Evolutionary conservation across 176 grass and related monocot species (phyloP).

Genomic region (Stipa capillata): DNA sequence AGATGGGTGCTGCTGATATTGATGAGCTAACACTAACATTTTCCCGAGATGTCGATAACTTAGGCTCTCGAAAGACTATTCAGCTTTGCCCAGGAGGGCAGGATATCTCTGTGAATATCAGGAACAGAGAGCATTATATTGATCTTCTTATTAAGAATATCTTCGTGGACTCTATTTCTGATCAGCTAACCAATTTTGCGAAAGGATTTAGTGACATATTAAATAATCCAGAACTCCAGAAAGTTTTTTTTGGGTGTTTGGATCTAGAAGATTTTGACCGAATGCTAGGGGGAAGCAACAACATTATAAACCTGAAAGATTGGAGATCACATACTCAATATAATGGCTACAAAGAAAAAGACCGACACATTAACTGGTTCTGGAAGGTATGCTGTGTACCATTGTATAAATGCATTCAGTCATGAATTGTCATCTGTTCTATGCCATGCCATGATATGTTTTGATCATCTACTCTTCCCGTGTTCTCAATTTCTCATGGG

Average conservation of each 20-base stretch:
- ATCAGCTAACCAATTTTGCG: conserved; percentile 60
- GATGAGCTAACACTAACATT: conserved; percentile 86
- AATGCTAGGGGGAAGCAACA: conserved; percentile 69
- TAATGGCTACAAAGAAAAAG: conserved; percentile 87
- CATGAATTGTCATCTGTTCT: neutral
- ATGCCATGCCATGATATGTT: neutral
- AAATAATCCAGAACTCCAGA: conserved; percentile 35
- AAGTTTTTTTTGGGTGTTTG: conserved; percentile 75
- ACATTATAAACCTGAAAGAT: conserved; percentile 64
- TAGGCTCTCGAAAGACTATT: conserved; percentile 64
- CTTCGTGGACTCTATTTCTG: conserved; percentile 75
- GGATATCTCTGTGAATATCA: conserved; percentile 79
- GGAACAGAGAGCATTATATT: conserved; percentile 68
- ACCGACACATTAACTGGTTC: conserved; percentile 73
- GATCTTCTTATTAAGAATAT: conserved; percentile 82
- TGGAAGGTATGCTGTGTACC: conserved; percentile 66
- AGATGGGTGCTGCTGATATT: conserved; percentile 76
- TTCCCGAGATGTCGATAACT: conserved; percentile 61
- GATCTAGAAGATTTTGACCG: conserved; percentile 85
- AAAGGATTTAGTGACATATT: conserved; percentile 88
- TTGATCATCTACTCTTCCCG: neutral
- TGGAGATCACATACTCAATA: conserved; percentile 97
- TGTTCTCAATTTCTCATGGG: neutral
- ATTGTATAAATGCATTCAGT: conserved; percentile 13
- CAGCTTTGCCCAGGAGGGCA: conserved; percentile 79